Percentiles rank a stretch among this genome's conserved stretches.
Conservation (phyloP, 768 basidiomycete species). For the Phallus indusiatus region DNA sequence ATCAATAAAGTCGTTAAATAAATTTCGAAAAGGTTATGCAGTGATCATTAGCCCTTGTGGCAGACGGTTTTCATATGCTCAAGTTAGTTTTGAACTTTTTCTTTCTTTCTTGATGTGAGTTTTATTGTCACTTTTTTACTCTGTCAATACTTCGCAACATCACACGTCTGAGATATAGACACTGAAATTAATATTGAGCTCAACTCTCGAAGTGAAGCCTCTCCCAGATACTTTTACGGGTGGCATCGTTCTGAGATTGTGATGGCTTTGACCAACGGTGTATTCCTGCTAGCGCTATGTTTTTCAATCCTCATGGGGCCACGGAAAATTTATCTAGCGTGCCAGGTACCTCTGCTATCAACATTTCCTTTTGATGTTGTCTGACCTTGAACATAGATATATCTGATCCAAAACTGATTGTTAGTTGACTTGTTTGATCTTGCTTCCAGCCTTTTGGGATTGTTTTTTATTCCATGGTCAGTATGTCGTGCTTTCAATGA, state of each 20-base stretch:
- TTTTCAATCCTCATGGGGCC: slow-evolving; percentile 90
- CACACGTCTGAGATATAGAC: slow-evolving; percentile 3
- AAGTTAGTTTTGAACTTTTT: slow-evolving; percentile 48
- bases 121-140: slow-evolving; percentile 91
- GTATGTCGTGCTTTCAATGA: slow-evolving; percentile 15
- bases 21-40: slow-evolving; percentile 57
- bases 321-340: slow-evolving; percentile 81
- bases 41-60: slow-evolving; percentile 93
- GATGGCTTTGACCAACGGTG: slow-evolving; percentile 91
- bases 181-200: slow-evolving; percentile 1
- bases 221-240: slow-evolving; percentile 86
- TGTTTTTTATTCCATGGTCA: slow-evolving; percentile 93
- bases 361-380: neutral
- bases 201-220: slow-evolving; percentile 60
- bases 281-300: slow-evolving; percentile 93
- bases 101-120: slow-evolving; percentile 43
- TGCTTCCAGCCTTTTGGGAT: slow-evolving; percentile 83
- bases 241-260: slow-evolving; percentile 98
- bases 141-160: slow-evolving; percentile 54
- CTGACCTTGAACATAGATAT: slow-evolving; percentile 49
- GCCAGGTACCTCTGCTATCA: slow-evolving; percentile 43
- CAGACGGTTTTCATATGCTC: slow-evolving; percentile 98
- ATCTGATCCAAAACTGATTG: slow-evolving; percentile 77
- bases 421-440: slow-evolving; percentile 89
- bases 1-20: neutral